Base-by-base conservation (phyloP, 331 rosid species). In the Saraca asoca region DNA sequence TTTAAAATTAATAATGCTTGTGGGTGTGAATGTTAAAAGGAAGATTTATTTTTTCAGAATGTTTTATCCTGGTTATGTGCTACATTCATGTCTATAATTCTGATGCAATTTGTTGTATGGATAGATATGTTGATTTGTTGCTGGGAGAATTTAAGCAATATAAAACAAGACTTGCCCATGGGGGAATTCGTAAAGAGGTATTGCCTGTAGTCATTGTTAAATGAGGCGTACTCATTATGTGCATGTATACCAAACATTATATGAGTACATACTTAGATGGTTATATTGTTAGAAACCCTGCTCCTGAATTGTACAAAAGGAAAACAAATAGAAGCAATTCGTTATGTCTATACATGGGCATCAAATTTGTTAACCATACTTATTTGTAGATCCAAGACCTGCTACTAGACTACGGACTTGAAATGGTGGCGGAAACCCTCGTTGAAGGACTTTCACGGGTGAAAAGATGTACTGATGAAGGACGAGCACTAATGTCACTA, bases 91-190 rank as follows among this genome's bases (percentile, higher is more conserved):
- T 63, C 44, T 56, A 41, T 53, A 24, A 6, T 76, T 68, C 70
- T 83, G 77, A 85, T 74, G 66, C 73, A 54, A 75, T 45, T 71
- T 68, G 49, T 75, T 79, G 71, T 69, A 53, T 63, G 60, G 63
- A 70, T 74, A 94, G 99, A 81, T 90, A 94, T 43, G 96, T 94
- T 66, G 99, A 94, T 79, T 80, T 90, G 85, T 74, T 94, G 75
- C 79, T 94, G 86, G 99, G 99, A 59, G 99, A 94, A 77, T 94
- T 94, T 78, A 94, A 94, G 89, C 97, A 94, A 79, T 94, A 81
- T 73, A 90, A 88, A 82, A 94, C 99, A 17, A 86, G 95, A 74
- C 88, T 94, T 65, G 88, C 80, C 78, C 91, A 88, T 70, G 95
- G 93, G 15, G 97, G 95, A 80, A 83, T 94, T 71, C 87, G 86